Base-by-base conservation (phyloP, 208 protist species). In the Wallacemonas collosoma region DNA sequence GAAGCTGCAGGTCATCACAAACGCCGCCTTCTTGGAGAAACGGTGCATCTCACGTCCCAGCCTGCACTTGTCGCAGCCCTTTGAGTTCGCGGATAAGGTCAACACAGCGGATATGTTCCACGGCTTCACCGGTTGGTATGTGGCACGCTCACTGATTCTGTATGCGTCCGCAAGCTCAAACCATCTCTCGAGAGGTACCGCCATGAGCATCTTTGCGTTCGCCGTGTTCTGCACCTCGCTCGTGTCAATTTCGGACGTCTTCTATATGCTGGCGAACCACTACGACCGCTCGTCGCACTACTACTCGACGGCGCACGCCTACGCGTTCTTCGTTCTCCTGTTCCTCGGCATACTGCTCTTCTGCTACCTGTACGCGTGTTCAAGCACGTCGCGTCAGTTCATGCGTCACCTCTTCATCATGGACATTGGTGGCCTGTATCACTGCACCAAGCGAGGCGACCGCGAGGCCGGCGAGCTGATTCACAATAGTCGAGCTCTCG, bases 41-140 rank as follows among this genome's bases (percentile, higher is more conserved):
- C 75, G 71, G 40, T 87, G 84, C 77, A 80, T 95, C 71, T 77
- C 89, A 66, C 81, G 79, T 7, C 90, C 90, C 1, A 91, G 86
- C 65, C 68, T 75, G 36, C 70, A 85, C 53, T 47, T 82, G 0
- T 45, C 70, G 26, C 66, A 85, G 54, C 69, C 80, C 43, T 93
- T 95, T 57, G 73, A 91, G 38, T 65, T 93, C 44, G 85, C 91
- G 11, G 79, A 83, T n/a, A 57, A 57, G 15, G 73, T 95, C 17
- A 73, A 90, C 68, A 47, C 71, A 15, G 62, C 51, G 17, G 81
- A 91, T 55, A 56, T 93, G 4, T 90, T 91, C 53, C 75, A 68
- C 41, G 90, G 90, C 43, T 92, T 95, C 63, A 62, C 75, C 2
- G 90, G 90, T 4, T 95, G 90, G 88, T 93, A 87, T 71, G 72